Percentiles rank a stretch among this genome's conserved stretches.
Evolutionary conservation across 2,329 filamentous ascomycete species (phyloP).

Genomic region (Exophiala sideris): DNA sequence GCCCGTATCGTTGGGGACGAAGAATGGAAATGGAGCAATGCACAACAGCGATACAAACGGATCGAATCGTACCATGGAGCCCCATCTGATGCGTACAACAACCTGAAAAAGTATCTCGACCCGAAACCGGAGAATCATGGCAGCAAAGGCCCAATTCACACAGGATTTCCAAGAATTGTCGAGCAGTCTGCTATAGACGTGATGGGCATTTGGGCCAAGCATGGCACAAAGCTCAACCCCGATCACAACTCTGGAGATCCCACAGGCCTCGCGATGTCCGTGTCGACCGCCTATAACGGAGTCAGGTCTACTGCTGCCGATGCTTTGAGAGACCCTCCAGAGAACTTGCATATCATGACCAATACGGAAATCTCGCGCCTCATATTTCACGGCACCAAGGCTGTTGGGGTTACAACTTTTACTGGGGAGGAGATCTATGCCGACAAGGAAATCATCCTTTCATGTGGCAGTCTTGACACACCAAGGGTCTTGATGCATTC

Average conservation of each 20-base stretch:
- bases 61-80: slow-evolving; percentile 53
- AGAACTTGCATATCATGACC: slow-evolving; percentile 54
- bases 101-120: slow-evolving; percentile 47
- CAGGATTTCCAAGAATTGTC: slow-evolving; percentile 49
- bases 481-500: slow-evolving; percentile 48
- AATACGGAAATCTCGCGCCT: slow-evolving; percentile 48
- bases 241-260: slow-evolving; percentile 60
- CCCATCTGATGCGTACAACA: slow-evolving; percentile 31
- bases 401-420: slow-evolving; percentile 44
- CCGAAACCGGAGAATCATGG: slow-evolving; percentile 50
- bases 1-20: slow-evolving; percentile 55
- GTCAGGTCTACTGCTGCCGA: slow-evolving; percentile 52
- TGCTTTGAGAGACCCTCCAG: slow-evolving; percentile 42
- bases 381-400: slow-evolving; percentile 45
- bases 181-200: slow-evolving; percentile 48
- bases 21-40: slow-evolving; percentile 53
- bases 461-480: slow-evolving; percentile 38
- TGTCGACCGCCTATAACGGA: slow-evolving; percentile 51
- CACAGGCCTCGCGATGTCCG: slow-evolving; percentile 52
- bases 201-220: slow-evolving; percentile 48
- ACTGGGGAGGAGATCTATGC: slow-evolving; percentile 39
- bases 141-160: slow-evolving; percentile 44
- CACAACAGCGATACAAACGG: slow-evolving; percentile 49
- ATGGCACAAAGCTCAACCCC: slow-evolving; percentile 49
- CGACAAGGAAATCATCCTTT: slow-evolving; percentile 40